A percentile compares a stretch with the other conserved stretches of the same genome.
These are phyloP conservation scores for Aspergillus fumigatus DNA, from an alignment of 2,329 filamentous ascomycete genomes.

Conservation along the genomic window DNA sequence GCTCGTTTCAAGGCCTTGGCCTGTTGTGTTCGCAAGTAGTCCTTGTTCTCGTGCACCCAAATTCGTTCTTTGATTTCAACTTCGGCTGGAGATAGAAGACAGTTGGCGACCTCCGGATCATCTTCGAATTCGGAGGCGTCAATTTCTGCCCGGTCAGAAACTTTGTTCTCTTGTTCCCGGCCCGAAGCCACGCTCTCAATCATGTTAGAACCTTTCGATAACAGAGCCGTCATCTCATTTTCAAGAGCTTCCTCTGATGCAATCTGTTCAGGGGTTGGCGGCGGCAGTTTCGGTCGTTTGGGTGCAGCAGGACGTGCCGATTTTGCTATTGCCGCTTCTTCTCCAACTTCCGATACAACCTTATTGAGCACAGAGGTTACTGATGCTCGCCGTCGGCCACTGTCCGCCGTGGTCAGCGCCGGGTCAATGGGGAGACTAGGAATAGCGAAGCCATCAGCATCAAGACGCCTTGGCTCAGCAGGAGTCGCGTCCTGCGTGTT, in stretches of 20 bases:
- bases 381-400: constrained; percentile 15
- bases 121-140: constrained; percentile 80
- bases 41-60: constrained; percentile 93
- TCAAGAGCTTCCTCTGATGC: constrained; percentile 60
- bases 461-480: constrained; percentile 42
- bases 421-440: constrained; percentile 48
- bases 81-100: constrained; percentile 69
- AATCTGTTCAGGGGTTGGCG: constrained; percentile 56
- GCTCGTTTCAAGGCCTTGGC: constrained; percentile 75
- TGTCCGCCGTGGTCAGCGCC: constrained; percentile 27
- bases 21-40: constrained; percentile 84
- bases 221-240: constrained; percentile 64
- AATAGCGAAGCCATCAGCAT: constrained; percentile 66
- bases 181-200: constrained; percentile 23
- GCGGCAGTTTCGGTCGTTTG: constrained; percentile 35
- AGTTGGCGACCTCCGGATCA: constrained; percentile 81
- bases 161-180: constrained; percentile 37
- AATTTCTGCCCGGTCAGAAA: constrained; percentile 55
- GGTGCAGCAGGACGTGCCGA: constrained; percentile 28
- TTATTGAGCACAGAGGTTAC: constrained; percentile 20
- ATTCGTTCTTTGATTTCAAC: constrained; percentile 80
- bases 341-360: constrained; percentile 17
- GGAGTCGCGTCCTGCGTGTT: constrained; percentile 34
- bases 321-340: constrained; percentile 16
- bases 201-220: constrained; percentile 42